A percentile compares a stretch with the other conserved stretches of the same genome.
These are phyloP conservation scores for Boletus tylopilopsis DNA, from an alignment of 768 basidiomycete species.

Conservation along the genomic window DNA sequence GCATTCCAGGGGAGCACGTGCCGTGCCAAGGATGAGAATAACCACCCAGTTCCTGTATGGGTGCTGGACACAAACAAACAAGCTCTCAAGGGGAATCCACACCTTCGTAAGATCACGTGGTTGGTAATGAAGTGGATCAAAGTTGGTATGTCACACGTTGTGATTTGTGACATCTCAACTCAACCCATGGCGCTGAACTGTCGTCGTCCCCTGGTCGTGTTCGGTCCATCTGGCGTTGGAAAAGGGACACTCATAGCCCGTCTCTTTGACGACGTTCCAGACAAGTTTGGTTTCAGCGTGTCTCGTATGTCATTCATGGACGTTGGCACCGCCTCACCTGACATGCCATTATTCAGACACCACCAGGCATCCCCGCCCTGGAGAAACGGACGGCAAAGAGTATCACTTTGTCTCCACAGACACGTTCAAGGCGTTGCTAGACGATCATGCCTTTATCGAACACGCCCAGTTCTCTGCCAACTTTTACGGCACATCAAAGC, in stretches of 20 bases:
- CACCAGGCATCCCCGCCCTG: conserved; percentile 78
- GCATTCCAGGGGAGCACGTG: too few species aligned
- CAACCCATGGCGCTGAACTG: background rate
- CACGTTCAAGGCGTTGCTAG: conserved; percentile 68
- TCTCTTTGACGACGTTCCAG: conserved; percentile 77
- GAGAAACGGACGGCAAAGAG: conserved; percentile 76
- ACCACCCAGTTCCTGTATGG: too few species aligned
- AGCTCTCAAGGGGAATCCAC: too few species aligned
- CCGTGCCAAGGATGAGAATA: too few species aligned
- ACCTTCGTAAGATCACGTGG: too few species aligned
- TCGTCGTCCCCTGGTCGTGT: conserved; percentile 79
- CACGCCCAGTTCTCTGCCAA: conserved; percentile 92
- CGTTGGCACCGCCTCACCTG: background rate
- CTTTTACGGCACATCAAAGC: conserved; percentile 87
- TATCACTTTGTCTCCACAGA: conserved; percentile 81
- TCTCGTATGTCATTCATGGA: conserved; percentile 53
- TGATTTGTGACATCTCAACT: background rate
- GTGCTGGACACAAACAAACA: too few species aligned
- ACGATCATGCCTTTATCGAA: conserved; percentile 81
- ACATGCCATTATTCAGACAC: conserved; percentile 64
- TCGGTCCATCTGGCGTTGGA: conserved; percentile 90
- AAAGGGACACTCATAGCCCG: conserved; percentile 86
- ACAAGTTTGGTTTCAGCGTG: conserved; percentile 88
- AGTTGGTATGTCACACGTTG: too few species aligned
- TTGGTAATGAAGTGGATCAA: too few species aligned